Conservation (phyloP, 108 stramenopile genomes). For the Aureococcus anophagefferens region DNA sequence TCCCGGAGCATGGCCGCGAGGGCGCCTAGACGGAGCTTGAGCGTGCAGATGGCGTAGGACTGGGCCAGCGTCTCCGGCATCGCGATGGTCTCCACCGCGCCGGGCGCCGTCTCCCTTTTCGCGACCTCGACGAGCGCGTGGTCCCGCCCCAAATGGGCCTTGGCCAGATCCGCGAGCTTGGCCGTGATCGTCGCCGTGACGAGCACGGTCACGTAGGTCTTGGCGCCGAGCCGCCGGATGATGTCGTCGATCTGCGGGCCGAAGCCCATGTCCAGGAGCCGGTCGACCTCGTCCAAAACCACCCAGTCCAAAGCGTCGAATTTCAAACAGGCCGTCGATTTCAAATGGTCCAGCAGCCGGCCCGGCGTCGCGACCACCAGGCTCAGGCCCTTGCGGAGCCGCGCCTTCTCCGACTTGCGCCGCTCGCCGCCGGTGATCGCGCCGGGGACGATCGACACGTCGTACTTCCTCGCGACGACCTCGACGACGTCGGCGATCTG, state of each 20-base stretch:
- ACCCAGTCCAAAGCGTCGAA: conserved; percentile 65
- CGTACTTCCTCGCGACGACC: neutral
- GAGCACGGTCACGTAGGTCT: conserved; percentile 58
- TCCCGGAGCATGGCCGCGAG: conserved; percentile 70
- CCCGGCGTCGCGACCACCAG: conserved; percentile 95
- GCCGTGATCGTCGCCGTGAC: conserved; percentile 75
- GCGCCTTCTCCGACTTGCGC: conserved; percentile 85
- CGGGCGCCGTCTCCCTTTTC: neutral
- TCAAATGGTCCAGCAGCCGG: conserved; percentile 81
- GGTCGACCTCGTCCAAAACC: conserved; percentile 90
- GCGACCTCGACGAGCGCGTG: conserved; percentile 4
- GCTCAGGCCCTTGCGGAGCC: conserved; percentile 78
- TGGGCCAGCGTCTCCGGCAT: conserved; percentile 78
- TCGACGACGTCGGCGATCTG: conserved; percentile 31
- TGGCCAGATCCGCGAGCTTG: conserved; percentile 52
- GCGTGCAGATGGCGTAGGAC: conserved; percentile 69
- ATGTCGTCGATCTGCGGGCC: conserved; percentile 77
- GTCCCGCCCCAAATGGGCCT: conserved; percentile 46
- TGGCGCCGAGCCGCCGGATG: conserved; percentile 50
- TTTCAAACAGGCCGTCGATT: conserved; percentile 66
- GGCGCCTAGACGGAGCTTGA: conserved; percentile 75
- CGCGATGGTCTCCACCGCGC: conserved; percentile 22
- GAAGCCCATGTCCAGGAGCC: conserved; percentile 83
- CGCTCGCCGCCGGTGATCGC: conserved; percentile 81
- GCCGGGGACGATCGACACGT: conserved; percentile 55